These are phyloP conservation scores for Pseudodiploospora longispora DNA, from an alignment of 2,329 filamentous ascomycete species.

Conservation along the genomic window DNA sequence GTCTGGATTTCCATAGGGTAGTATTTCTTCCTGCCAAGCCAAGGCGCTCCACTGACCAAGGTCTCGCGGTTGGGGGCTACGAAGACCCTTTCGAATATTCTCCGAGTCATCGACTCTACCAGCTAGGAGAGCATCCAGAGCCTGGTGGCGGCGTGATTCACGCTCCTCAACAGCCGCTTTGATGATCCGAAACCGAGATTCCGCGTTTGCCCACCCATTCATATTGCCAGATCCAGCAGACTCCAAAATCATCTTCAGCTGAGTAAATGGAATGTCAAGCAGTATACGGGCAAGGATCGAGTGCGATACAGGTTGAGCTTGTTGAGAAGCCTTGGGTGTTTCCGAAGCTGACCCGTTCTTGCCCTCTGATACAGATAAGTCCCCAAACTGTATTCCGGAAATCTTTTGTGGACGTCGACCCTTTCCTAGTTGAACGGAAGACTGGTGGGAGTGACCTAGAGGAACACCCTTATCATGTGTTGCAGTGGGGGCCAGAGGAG, in stretches of 20 bases:
- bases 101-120: slow-evolving; percentile 27
- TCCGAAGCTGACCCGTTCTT: slow-evolving; percentile 21
- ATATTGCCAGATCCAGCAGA: slow-evolving; percentile 43
- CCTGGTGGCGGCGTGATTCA: slow-evolving; percentile 44
- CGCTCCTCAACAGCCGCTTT: slow-evolving; percentile 46
- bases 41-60: slow-evolving; percentile 38
- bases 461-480: slow-evolving; percentile 21
- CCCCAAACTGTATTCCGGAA: slow-evolving; percentile 63
- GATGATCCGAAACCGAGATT: slow-evolving; percentile 41
- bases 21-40: slow-evolving; percentile 41
- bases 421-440: slow-evolving; percentile 26
- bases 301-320: slow-evolving; percentile 27
- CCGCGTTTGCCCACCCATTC: slow-evolving; percentile 41
- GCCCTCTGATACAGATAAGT: slow-evolving; percentile 38
- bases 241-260: slow-evolving; percentile 59
- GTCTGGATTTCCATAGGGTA: slow-evolving; percentile 29
- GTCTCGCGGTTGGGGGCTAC: slow-evolving; percentile 29
- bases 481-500: slow-evolving; percentile 11
- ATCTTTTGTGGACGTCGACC: slow-evolving; percentile 43
- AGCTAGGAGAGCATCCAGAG: slow-evolving; percentile 33
- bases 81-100: slow-evolving; percentile 27
- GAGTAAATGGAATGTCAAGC: slow-evolving; percentile 59
- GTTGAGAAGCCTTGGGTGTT: slow-evolving; percentile 18
- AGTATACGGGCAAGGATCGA: slow-evolving; percentile 57
- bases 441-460: slow-evolving; percentile 16